Evolutionary conservation across 441 rosid genomes (phyloP).

Genomic region (Brassica balearica): DNA sequence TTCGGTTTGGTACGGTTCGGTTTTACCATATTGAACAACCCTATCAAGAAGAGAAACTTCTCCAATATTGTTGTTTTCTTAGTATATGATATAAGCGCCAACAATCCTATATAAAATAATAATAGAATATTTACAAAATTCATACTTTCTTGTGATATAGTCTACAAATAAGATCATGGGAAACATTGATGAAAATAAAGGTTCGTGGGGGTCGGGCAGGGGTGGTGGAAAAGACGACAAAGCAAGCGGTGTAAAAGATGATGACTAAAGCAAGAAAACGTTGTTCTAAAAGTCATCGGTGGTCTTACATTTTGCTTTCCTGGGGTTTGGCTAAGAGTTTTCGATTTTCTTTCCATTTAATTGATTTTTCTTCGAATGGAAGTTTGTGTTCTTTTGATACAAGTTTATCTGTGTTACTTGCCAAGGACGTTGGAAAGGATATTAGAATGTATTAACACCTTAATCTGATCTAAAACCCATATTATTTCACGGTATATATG

Average conservation of each 20-base stretch:
- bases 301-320: background rate
- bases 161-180: conserved; percentile 13
- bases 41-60: background rate
- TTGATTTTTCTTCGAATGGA: background rate
- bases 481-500: background rate
- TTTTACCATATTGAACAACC: no score
- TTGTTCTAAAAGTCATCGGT: conserved; percentile 1
- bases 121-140: background rate
- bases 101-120: background rate
- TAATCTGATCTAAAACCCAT: background rate
- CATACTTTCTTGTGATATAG: conserved; percentile 10
- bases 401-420: background rate
- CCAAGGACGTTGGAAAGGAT: background rate
- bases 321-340: background rate
- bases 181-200: conserved; percentile 5
- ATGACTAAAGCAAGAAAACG: conserved; percentile 1
- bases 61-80: conserved; percentile 4
- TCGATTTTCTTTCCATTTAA: background rate
- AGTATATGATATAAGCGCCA: background rate
- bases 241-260: conserved; percentile 15
- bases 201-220: background rate
- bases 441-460: background rate
- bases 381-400: background rate
- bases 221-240: conserved; percentile 8
- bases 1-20: no score